These are phyloP conservation scores for Metschnikowia vanudenii DNA, from an alignment of 805 yeast species.

Conservation along the genomic window DNA sequence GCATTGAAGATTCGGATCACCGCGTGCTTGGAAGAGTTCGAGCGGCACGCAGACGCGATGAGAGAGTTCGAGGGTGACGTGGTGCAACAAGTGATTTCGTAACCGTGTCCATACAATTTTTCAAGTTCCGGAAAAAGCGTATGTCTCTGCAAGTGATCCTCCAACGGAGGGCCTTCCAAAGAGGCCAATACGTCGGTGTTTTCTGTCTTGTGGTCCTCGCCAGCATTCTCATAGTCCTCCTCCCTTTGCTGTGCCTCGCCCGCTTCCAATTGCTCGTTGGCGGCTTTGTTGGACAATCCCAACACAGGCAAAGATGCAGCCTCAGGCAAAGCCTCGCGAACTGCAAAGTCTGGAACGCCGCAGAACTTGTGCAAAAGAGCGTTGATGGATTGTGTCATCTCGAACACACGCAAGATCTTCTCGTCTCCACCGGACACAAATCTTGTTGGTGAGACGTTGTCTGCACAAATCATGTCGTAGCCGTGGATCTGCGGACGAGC, in stretches of 20 bases:
- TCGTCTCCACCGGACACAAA: conserved; percentile 97
- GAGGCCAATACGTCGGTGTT: conserved; percentile 53
- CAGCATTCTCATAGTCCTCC: conserved; percentile 37
- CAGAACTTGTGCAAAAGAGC: conserved; percentile 55
- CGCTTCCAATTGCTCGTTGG: conserved; percentile 45
- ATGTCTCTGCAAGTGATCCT: conserved; percentile 86
- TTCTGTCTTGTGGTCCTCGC: conserved; percentile 37
- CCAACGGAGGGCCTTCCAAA: conserved; percentile 55
- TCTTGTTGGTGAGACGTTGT: conserved; percentile 54
- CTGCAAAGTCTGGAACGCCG: conserved; percentile 32
- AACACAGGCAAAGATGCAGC: conserved; percentile 89
- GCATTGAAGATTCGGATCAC: conserved; percentile 75
- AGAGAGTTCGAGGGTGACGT: conserved; percentile 59
- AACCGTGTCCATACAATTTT: conserved; percentile 96
- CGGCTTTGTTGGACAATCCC: conserved; percentile 91
- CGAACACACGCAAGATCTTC: conserved; percentile 84
- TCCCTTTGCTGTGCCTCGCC: conserved; percentile 38
- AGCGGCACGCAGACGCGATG: conserved; percentile 88
- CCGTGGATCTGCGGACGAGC: conserved; percentile 99
- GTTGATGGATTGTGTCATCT: conserved; percentile 79
- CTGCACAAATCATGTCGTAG: conserved; percentile 86
- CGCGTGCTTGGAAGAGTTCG: conserved; percentile 82
- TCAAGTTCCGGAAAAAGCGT: conserved; percentile 95
- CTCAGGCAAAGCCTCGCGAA: conserved; percentile 53
- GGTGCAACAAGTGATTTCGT: conserved; percentile 81